Conservation (phyloP, 805 yeast species). For the Lachancea lanzarotensis region DNA sequence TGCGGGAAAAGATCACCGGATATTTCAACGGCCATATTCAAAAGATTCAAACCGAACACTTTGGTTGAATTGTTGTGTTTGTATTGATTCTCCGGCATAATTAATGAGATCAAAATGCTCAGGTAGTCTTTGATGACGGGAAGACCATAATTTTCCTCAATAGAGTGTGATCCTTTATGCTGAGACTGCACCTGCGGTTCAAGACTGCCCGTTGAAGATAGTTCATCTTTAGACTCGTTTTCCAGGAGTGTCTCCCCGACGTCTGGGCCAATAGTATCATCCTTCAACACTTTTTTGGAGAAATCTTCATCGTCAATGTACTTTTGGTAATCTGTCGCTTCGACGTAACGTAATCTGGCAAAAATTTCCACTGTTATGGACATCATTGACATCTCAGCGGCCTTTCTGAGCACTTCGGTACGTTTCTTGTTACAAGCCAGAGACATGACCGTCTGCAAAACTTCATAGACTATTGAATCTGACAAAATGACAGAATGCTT, state of each 20-base stretch:
- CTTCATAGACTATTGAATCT: constrained; percentile 80
- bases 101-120: constrained; percentile 66
- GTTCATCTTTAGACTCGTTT: neutral
- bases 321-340: constrained; percentile 36
- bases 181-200: neutral
- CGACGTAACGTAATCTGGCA: constrained; percentile 49
- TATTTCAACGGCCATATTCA: constrained; percentile 76
- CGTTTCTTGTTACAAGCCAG: constrained; percentile 89
- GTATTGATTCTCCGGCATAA: constrained; percentile 74
- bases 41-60: constrained; percentile 69
- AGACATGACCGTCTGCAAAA: constrained; percentile 83
- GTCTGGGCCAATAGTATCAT: constrained; percentile 43
- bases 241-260: constrained; percentile 36
- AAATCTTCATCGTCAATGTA: constrained; percentile 44
- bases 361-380: constrained; percentile 66
- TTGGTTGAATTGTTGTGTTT: constrained; percentile 85
- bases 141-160: constrained; percentile 53
- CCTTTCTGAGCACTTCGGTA: constrained; percentile 78
- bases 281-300: constrained; percentile 45
- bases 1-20: constrained; percentile 55
- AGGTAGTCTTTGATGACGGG: constrained; percentile 71
- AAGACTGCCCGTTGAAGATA: neutral
- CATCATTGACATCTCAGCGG: constrained; percentile 79
- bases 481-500: constrained; percentile 59
- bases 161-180: neutral